phyloP scores from a whole-genome alignment of 441 rosid genomes.

The Gossypium schwendimanii region DNA sequence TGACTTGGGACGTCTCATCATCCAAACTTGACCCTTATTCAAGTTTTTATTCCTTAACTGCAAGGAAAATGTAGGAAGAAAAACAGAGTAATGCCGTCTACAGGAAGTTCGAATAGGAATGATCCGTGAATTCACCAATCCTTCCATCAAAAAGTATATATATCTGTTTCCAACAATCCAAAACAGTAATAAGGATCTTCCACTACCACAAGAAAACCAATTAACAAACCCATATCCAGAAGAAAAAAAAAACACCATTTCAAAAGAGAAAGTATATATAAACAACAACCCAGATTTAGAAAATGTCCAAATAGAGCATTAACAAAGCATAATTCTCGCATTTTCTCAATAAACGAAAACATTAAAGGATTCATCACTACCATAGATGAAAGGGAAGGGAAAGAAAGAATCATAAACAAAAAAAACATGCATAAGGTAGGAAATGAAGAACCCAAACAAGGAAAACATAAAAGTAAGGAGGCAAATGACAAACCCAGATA shows the following conservation, averaged over 20 bases:
- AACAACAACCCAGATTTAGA: background rate
- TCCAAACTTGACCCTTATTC: conserved; percentile 18
- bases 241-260: background rate
- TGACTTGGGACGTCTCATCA: conserved; percentile 33
- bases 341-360: background rate
- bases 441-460: background rate
- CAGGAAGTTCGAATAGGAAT: conserved; percentile 28
- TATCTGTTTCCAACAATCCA: conserved; percentile 26
- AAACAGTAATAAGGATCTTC: background rate
- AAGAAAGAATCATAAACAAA: background rate
- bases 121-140: conserved; percentile 35
- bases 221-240: background rate
- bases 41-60: conserved; percentile 22
- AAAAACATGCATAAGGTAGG: background rate
- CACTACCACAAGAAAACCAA: background rate
- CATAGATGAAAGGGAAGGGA: background rate
- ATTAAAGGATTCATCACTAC: background rate
- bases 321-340: background rate
- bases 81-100: conserved; percentile 25
- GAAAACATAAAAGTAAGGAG: too few species aligned
- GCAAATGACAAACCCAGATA: too few species aligned
- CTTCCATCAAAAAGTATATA: conserved; percentile 44
- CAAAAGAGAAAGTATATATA: background rate
- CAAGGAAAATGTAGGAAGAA: conserved; percentile 26
- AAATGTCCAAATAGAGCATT: background rate